Percentiles rank a stretch among this genome's conserved stretches.
Evolutionary conservation across 192 early-diverging fungal species (phyloP).

Genomic region (Podila minutissima): DNA sequence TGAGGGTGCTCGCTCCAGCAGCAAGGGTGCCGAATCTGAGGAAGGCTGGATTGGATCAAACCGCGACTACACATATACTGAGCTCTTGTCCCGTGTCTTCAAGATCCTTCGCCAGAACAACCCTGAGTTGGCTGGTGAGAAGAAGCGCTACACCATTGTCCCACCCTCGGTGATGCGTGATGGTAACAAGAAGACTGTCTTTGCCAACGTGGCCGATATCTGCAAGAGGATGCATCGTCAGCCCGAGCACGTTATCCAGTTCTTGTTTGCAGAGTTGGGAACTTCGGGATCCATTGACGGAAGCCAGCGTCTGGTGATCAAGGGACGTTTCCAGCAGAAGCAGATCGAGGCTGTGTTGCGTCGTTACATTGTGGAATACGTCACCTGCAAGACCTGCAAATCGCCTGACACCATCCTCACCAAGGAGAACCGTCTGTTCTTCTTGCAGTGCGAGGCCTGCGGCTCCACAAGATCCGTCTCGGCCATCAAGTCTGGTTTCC

Average conservation of each 20-base stretch:
- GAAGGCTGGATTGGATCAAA: constrained; percentile 91
- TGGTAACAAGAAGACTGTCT: constrained; percentile 95
- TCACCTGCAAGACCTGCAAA: constrained; percentile 99
- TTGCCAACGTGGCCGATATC: constrained; percentile 97
- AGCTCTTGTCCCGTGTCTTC: constrained; percentile 92
- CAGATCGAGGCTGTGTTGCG: constrained; percentile 98
- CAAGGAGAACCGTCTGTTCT: constrained; percentile 97
- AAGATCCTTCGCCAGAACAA: constrained; percentile 92
- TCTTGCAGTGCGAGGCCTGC: constrained; percentile 97
- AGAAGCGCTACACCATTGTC: constrained; percentile 93
- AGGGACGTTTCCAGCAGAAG: constrained; percentile 98
- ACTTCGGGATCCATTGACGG: constrained; percentile 97
- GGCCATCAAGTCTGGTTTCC: constrained; percentile 97
- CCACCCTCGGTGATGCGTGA: constrained; percentile 92
- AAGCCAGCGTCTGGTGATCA: constrained; percentile 90
- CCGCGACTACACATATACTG: constrained; percentile 94
- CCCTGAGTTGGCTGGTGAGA: constrained; percentile 91
- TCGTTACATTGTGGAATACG: constrained; percentile 98
- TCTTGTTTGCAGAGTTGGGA: constrained; percentile 98
- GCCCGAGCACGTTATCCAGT: constrained; percentile 98
- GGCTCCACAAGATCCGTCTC: constrained; percentile 94
- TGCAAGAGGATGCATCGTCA: constrained; percentile 93
- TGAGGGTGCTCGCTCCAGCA: constrained; percentile 54
- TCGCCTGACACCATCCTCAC: constrained; percentile 91
- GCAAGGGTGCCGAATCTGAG: constrained; percentile 50